These are phyloP conservation scores for Acacia melanoxylon DNA, from an alignment of 306 rosid species.

Conservation along the genomic window DNA sequence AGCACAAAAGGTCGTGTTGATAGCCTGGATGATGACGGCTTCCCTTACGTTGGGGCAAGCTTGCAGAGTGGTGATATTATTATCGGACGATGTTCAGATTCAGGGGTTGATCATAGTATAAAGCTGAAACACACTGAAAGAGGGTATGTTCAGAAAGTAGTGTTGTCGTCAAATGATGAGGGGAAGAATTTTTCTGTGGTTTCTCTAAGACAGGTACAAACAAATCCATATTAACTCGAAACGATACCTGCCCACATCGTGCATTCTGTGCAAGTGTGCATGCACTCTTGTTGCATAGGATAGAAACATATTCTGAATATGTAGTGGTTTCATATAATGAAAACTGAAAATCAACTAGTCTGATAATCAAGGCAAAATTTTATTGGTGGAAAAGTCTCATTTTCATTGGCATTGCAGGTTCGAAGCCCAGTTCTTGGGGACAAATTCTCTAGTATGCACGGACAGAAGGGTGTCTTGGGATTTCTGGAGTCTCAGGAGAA, in stretches of 20 bases:
- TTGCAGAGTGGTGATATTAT: conserved; percentile 90
- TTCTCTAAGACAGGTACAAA: conserved; percentile 85
- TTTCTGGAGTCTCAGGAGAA: conserved; percentile 90
- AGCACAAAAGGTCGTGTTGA: conserved; percentile 92
- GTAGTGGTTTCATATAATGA: conserved; percentile 17
- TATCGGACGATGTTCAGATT: conserved; percentile 84
- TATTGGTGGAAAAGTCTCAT: conserved; percentile 10
- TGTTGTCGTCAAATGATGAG: conserved; percentile 89
- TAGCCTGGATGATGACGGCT: conserved; percentile 93
- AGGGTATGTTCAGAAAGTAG: conserved; percentile 93
- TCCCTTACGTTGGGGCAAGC: conserved; percentile 85
- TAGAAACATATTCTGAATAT: conserved; percentile 20
- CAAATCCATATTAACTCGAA: background rate
- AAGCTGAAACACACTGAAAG: conserved; percentile 91
- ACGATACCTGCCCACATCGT: background rate
- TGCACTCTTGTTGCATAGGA: background rate
- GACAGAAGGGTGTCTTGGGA: conserved; percentile 98
- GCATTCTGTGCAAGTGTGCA: background rate
- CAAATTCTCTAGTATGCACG: conserved; percentile 98
- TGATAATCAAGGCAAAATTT: conserved; percentile 1
- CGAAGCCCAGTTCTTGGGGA: conserved; percentile 96
- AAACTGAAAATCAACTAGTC: conserved; percentile 16
- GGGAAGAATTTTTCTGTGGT: conserved; percentile 93
- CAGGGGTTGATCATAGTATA: conserved; percentile 85
- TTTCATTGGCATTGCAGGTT: conserved; percentile 51